Percentiles rank a stretch among this genome's conserved stretches.
phyloP scores from a whole-genome alignment of 805 yeast species.

The Ogataea methanolica region DNA sequence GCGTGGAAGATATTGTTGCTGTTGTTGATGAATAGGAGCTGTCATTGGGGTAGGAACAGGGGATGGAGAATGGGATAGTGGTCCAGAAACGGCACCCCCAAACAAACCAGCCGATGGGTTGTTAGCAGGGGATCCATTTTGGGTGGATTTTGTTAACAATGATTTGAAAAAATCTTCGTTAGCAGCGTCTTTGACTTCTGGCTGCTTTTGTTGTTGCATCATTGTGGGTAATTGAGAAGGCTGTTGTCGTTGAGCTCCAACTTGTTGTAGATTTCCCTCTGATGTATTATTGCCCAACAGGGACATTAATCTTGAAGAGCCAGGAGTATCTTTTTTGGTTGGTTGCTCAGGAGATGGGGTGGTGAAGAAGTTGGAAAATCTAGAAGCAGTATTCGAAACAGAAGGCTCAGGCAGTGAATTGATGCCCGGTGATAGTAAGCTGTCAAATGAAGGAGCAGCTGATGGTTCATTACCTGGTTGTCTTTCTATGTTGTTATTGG shows the following conservation, averaged over 20 bases:
- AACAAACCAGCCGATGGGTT: neutral
- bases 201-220: neutral
- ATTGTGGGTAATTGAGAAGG: neutral
- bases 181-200: neutral
- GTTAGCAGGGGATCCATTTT: neutral
- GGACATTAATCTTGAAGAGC: constrained; percentile 35
- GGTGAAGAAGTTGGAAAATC: constrained; percentile 26
- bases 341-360: constrained; percentile 6
- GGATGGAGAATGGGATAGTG: too few relatives aligned
- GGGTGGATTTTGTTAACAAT: constrained; percentile 33
- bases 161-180: constrained; percentile 44
- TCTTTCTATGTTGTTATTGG: neutral
- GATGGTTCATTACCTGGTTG: neutral
- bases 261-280: too few relatives aligned
- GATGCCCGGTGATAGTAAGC: neutral
- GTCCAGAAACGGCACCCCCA: neutral
- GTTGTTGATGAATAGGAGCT: constrained; percentile 2
- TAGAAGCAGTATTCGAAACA: constrained; percentile 9
- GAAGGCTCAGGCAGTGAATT: constrained; percentile 1
- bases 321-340: constrained; percentile 38
- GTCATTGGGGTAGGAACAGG: neutral
- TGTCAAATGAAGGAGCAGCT: neutral
- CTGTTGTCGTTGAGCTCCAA: neutral
- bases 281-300: constrained; percentile 7
- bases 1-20: constrained; percentile 4